Evolutionary conservation across 2,329 filamentous ascomycete species (phyloP), one percentile per base, ranked within the genome.

Genomic region (Calonectria ilicicola): DNA sequence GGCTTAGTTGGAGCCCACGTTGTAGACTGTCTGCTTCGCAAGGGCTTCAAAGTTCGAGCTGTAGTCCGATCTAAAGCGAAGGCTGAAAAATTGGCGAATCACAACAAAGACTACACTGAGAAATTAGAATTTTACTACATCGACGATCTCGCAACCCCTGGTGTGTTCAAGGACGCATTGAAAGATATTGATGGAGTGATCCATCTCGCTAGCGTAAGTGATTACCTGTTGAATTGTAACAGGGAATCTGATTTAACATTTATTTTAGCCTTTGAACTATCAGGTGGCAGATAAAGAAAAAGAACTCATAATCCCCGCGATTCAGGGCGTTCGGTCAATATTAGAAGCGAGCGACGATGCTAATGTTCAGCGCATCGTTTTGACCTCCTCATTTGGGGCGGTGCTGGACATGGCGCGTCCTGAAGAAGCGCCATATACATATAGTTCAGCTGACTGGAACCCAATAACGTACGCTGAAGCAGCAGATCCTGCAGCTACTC

Each of bases 381-480:
- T 72, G 38, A 72, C 70, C 1, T 72, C 70, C 0, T 72, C 70
- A 4, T 72, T 70, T 17, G 70, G 70, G 14, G 67, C 70, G 2
- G 67, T 72, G 15, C 62, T 72, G 2, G 67, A 72, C 46, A 72
- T 70, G 70, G 62, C 19, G 1, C 51, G 70, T 2, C 44, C 60
- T n/a, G 67, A 66, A 46, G 38, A 49, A 9, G 29, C 21, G 2
- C 67, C 67, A 15, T 72, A 69, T 38, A 72, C 62, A 5, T 72
- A 66, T n/a, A 66, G 66, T 14, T 44, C 67, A 9, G 42, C 42
- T 10, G 73, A 75, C 32, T 75, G 73, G 73, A 75, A 75, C 35
- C 73, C 73, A 1, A 70, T 73, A 14, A 73, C 53, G 8, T 73
- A 71, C 27, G 32, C 5, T 5, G 49, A 66, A 19, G 70, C 70